Percentiles rank a stretch among this genome's conserved stretches.
Conservation (phyloP, 495 filamentous ascomycete genomes). For the Podospora anserina region DNA sequence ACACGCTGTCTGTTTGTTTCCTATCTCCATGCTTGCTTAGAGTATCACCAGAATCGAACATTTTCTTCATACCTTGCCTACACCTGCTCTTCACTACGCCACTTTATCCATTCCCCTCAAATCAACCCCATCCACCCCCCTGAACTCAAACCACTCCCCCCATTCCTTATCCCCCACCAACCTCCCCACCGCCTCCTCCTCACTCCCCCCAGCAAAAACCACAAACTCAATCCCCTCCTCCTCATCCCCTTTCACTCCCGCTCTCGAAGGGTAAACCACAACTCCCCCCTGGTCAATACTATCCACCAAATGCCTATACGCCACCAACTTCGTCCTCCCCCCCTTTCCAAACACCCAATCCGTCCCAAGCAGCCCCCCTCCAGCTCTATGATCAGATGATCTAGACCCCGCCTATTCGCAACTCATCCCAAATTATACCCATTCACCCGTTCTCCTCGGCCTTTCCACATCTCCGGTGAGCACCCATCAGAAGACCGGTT, state of each 20-base stretch:
- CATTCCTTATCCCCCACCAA: conserved; percentile 40
- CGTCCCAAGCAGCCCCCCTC: conserved; percentile 16
- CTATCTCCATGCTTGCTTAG: no score
- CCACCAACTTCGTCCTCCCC: conserved; percentile 6
- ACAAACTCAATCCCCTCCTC: conserved; percentile 42
- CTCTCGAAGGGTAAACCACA: conserved; percentile 27
- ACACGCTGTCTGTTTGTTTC: no score
- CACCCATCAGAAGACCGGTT: no score
- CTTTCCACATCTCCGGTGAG: no score
- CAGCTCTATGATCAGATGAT: no score
- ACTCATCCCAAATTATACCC: no score
- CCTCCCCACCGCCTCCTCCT: conserved; percentile 29
- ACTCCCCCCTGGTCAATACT: conserved; percentile 19
- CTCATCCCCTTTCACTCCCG: conserved; percentile 1
- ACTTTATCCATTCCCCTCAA: neutral
- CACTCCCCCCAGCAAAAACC: conserved; percentile 38
- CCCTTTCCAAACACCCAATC: conserved; percentile 26
- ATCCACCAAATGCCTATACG: conserved; percentile 25
- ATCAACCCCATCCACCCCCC: conserved; percentile 22
- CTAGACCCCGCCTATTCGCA: no score
- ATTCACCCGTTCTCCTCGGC: no score
- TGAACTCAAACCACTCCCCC: conserved; percentile 39
- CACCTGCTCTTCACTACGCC: no score
- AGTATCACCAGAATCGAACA: no score
- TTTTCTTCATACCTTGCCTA: no score